Base-by-base conservation (phyloP, 1,284 basidiomycete genomes). In the Leucoagaricus sp. region DNA sequence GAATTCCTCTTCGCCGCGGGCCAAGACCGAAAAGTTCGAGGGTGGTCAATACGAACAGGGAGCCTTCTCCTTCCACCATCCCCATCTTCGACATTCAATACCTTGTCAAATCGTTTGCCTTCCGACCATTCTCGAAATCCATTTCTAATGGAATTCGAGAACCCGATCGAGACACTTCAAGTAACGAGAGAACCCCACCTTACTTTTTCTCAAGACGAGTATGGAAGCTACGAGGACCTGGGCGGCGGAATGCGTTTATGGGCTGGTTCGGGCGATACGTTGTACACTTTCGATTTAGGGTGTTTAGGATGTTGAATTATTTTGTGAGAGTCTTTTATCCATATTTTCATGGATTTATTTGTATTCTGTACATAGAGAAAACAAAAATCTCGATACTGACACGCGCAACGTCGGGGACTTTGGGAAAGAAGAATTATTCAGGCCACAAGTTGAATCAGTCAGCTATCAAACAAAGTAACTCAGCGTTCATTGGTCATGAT, bases 1-100 rank as follows among this genome's bases (percentile, higher is more conserved):
- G 77, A 85, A 47, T 85, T 88, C 60, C 64, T 94, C 13, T 93
- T 93, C 63, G 85, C 85, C 3, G 86, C 85, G 0, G 91, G 90
- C 3, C 79, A 85, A 67, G 83, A 87, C 75, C 64, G 77, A 62
- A 70, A 79, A 61, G 74, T 90, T 68, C 77, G 86, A 25, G 79
- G 77, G 1, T 91, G 89, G 89, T 87, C 86, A 2, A 65, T 91
- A 5, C 74, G 68, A 5, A 80, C 77, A 3, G 88, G 87, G 5
- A 68, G 69, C 10, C 70, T 73, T 7, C 66, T 85, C 25, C 51
- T 59, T 45, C 64, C 67, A n/a, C 50, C 52, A 46, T n/a, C n/a
- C n/a, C n/a, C 55, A 53, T 45, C 57, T 58, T 25, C 23, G 28
- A 26, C 29, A 29, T 23, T 12, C 26, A 41, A n/a, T n/a, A n/a